Evolutionary conservation across 2,329 filamentous ascomycete species (phyloP).

Genomic region (Cryphonectria carpinicola): DNA sequence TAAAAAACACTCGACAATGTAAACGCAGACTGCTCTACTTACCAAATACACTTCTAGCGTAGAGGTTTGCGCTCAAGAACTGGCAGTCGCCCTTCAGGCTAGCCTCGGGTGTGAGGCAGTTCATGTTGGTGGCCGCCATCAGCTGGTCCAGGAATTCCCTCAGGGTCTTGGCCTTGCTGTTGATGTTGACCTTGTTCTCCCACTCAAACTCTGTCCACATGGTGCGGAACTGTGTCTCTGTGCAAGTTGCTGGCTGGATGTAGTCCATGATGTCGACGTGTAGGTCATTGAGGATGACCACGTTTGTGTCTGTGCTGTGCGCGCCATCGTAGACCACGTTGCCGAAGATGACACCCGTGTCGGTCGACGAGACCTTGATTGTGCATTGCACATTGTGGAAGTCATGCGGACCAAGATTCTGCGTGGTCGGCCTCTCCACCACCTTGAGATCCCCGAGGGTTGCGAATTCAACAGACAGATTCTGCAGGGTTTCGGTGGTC

Average conservation of each 20-base stretch:
- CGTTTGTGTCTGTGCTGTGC: conserved; percentile 89
- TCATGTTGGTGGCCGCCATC: conserved; percentile 99
- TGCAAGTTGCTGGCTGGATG: conserved; percentile 95
- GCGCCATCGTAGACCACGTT: conserved; percentile 97
- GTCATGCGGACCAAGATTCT: conserved; percentile 92
- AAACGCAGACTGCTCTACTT: conserved; percentile 51
- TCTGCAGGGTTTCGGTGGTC: conserved; percentile 93
- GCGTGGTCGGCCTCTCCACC: conserved; percentile 92
- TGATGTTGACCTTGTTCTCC: conserved; percentile 99
- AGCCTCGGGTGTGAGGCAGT: conserved; percentile 92
- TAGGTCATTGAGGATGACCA: conserved; percentile 96
- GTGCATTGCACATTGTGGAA: conserved; percentile 99
- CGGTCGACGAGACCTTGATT: conserved; percentile 97
- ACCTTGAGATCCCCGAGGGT: conserved; percentile 97
- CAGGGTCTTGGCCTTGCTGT: conserved; percentile 90
- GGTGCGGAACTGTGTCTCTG: conserved; percentile 97
- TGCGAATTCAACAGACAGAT: conserved; percentile 97
- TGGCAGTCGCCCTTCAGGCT: conserved; percentile 97
- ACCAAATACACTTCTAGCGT: conserved; percentile 98
- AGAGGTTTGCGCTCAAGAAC: conserved; percentile 95
- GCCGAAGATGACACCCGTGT: conserved; percentile 97
- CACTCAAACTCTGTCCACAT: conserved; percentile 99
- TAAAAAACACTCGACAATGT: conserved; percentile 18
- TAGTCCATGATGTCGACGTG: conserved; percentile 99
- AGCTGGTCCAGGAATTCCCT: conserved; percentile 91